Evolutionary conservation across 2,329 filamentous ascomycete species (phyloP), one percentile per base, ranked within the genome.

Genomic region (Harringtonia aguacate): DNA sequence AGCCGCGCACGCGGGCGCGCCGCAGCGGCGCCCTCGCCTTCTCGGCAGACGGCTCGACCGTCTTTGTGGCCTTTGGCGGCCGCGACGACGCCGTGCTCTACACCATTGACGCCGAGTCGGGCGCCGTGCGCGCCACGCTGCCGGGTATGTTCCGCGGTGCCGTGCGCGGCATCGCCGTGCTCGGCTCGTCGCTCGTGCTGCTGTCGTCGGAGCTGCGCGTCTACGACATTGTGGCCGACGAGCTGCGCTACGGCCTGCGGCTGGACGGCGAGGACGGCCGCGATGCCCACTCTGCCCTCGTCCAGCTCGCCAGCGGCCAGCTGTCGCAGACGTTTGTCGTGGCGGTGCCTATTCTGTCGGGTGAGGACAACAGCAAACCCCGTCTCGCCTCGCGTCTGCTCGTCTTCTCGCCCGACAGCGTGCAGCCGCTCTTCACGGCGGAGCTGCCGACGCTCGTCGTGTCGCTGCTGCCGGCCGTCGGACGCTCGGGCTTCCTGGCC

Each of bases 181-280:
- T 92, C 3, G 81, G 79, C 3, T 79, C 81, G 21, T 81, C 83
- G 56, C 65, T 98, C 17, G 69, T 97, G 46, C 73, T 85, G 37
- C 66, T 95, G 1, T 86, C 86, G 0, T 72, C 82, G 36, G 74
- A 78, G 24, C 70, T 95, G 9, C 71, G 78, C 34, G 81, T 95
- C 30, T 95, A 87, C 69, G 85, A 98, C 59, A 73, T 94, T 12
- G 85, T 97, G 8, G 72, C 79, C 41, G 85, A 94, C 54, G 74
- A 81, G 53, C 70, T 89, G 38, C 73, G 77, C 30, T 87, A 83
- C 55, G 77, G 77, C 39, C 69, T 84, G 41, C 65, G 72, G 22
- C 64, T 88, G 14, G 68, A 63, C 33, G 30, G 14, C 4, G 30
- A 14, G 29, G 60, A 68, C 41, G 55, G 60, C 10, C 52, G 60